Evolutionary conservation across 148 eudicot species (phyloP), one percentile per base, ranked within the genome.

Genomic region (Pharnaceum exiguum): DNA sequence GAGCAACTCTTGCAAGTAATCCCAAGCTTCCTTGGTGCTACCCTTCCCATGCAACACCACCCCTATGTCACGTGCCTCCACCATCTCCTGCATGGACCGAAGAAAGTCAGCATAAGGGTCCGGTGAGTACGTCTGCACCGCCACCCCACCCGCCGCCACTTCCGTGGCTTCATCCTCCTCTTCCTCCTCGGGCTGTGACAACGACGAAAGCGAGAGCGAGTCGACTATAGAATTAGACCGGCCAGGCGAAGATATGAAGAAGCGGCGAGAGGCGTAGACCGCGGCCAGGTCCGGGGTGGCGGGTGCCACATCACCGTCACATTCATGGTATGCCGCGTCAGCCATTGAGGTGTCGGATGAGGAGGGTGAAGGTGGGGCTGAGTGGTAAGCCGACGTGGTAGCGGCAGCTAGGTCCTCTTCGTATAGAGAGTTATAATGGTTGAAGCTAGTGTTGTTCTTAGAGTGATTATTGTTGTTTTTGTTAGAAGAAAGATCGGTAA

Each of bases 211-310:
- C 0, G 62, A 54, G 8, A 19, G 47, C 16, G 80, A 79, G 60
- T 85, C 90, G 10, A 79, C 64, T 43, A 91, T 91, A 39, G 94
- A 91, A 68, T 87, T 87, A 33, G 96, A 85, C 25, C 59, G 77
- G 43, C 98, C 98, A 0, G 98, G 98, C 63, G 94, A 80, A 66
- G 98, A 85, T 77, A 85, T 77, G 81, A 91, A 91, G 79, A 91
- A 87, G 35, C 98, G 79, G 0, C 65, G 74, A 38, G 96, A 91
- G 33, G 90, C 82, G 58, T 75, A 74, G 55, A 57, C 79, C 36
- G 94, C 65, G 61, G 96, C 65, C 19, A 87, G 65, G 70, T 91
- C 94, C 3, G 86, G 81, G 0, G 82, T 65, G 17, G 67, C 19
- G 32, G 77, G 17, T 17, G 65, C 32, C 5, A 7, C 62, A 1